Evolutionary conservation across 2,329 filamentous ascomycete genomes (phyloP).

Genomic region (Podosphaera xanthii): DNA sequence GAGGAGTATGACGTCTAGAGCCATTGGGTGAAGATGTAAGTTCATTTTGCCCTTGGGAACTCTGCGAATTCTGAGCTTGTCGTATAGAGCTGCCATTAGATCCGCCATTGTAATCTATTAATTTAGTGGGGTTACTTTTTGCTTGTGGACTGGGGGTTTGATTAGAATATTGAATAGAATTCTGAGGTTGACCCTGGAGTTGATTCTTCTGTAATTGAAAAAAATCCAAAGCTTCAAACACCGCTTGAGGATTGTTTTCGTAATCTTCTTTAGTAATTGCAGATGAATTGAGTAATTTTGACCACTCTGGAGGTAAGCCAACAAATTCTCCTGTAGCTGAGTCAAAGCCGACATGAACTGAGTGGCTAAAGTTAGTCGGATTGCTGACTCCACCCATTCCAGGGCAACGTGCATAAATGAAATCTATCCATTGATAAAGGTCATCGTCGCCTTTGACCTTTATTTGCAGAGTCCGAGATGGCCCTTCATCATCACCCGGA

Average conservation of each 20-base stretch:
- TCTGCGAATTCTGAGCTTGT: slow-evolving; percentile 29
- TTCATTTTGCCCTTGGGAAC: slow-evolving; percentile 18
- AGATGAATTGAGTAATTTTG: slow-evolving; percentile 82
- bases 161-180: slow-evolving; percentile 44
- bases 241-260: slow-evolving; percentile 80
- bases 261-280: slow-evolving; percentile 98
- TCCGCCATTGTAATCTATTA: slow-evolving; percentile 32
- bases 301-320: slow-evolving; percentile 87
- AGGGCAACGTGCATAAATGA: slow-evolving; percentile 88
- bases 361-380: slow-evolving; percentile 92
- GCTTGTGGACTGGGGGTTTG: slow-evolving; percentile 42
- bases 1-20: slow-evolving; percentile 23
- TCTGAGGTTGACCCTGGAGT: slow-evolving; percentile 52
- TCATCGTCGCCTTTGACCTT: slow-evolving; percentile 91
- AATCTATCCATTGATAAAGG: slow-evolving; percentile 96
- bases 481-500: slow-evolving; percentile 49
- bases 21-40: slow-evolving; percentile 12
- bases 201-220: slow-evolving; percentile 28
- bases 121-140: slow-evolving; percentile 33
- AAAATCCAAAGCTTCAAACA: slow-evolving; percentile 62
- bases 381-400: slow-evolving; percentile 97
- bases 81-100: slow-evolving; percentile 44
- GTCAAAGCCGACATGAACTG: slow-evolving; percentile 93
- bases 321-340: slow-evolving; percentile 88
- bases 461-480: slow-evolving; percentile 67